Conservation (phyloP, 345 rosid species). For the Excoecaria agallocha region DNA sequence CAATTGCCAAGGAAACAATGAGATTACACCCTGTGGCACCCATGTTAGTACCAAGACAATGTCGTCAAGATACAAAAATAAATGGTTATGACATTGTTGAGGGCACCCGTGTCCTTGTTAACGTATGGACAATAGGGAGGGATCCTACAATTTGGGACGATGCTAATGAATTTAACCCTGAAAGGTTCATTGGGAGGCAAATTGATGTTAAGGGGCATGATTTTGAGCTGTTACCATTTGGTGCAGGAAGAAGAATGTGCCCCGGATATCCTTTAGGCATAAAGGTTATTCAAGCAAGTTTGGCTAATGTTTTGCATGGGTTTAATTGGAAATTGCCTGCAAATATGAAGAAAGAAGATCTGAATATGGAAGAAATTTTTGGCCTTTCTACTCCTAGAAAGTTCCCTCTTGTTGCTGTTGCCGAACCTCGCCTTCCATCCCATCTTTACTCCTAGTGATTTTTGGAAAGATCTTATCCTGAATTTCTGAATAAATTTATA, state of each 20-base stretch:
- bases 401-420: constrained; percentile 39
- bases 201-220: constrained; percentile 61
- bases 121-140: constrained; percentile 53
- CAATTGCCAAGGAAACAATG: constrained; percentile 59
- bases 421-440: constrained; percentile 44
- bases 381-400: constrained; percentile 54
- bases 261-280: constrained; percentile 62
- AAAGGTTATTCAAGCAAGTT: constrained; percentile 50
- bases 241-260: constrained; percentile 75
- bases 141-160: constrained; percentile 56
- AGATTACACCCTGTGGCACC: constrained; percentile 70
- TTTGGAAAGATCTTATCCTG: too few species aligned
- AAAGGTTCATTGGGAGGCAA: constrained; percentile 45
- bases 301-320: constrained; percentile 61
- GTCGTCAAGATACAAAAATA: constrained; percentile 41
- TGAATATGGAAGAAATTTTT: constrained; percentile 58
- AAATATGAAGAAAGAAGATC: constrained; percentile 29
- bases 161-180: constrained; percentile 49
- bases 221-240: constrained; percentile 59
- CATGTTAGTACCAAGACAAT: constrained; percentile 44
- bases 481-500: too few species aligned
- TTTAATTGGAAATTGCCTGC: constrained; percentile 51
- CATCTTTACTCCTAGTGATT: constrained; percentile 37
- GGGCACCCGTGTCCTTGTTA: constrained; percentile 45
- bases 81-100: constrained; percentile 46